These are phyloP conservation scores for Populus hybrid DNA, from an alignment of 441 rosid genomes.

Conservation along the genomic window DNA sequence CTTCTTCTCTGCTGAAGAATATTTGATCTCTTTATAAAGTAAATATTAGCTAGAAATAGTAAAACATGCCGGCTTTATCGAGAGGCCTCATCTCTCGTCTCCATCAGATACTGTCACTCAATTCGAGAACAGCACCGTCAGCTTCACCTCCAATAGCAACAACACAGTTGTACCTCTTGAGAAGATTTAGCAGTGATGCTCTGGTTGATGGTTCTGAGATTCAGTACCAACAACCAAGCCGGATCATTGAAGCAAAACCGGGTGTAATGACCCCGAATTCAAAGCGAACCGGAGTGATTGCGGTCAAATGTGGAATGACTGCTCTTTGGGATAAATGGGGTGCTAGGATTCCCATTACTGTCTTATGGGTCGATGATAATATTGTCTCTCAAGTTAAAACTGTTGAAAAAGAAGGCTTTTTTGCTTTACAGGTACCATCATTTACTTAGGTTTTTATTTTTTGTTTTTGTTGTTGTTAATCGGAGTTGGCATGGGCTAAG, in stretches of 20 bases:
- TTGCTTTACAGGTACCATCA: slow-evolving; percentile 66
- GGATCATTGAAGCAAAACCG: slow-evolving; percentile 60
- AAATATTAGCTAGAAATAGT: neutral
- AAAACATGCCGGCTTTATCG: slow-evolving; percentile 58
- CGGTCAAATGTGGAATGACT: slow-evolving; percentile 89
- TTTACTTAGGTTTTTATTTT: neutral
- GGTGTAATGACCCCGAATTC: slow-evolving; percentile 63
- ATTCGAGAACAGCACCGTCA: slow-evolving; percentile 13
- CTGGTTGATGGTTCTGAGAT: slow-evolving; percentile 38
- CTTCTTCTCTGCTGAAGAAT: neutral
- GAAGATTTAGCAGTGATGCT: slow-evolving; percentile 42
- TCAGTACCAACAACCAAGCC: slow-evolving; percentile 20
- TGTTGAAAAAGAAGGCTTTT: slow-evolving; percentile 81
- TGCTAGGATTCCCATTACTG: slow-evolving; percentile 70
- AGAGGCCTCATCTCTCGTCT: slow-evolving; percentile 72
- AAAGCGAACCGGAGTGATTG: slow-evolving; percentile 81
- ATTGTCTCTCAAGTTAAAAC: slow-evolving; percentile 94
- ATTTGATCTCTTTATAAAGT: neutral
- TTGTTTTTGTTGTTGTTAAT: neutral
- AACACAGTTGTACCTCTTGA: slow-evolving; percentile 19
- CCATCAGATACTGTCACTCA: slow-evolving; percentile 33
- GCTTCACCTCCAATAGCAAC: slow-evolving; percentile 12
- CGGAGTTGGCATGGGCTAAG: slow-evolving; percentile 4
- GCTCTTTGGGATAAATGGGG: slow-evolving; percentile 99
- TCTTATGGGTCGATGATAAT: slow-evolving; percentile 95